A percentile compares a stretch with the other conserved stretches of the same genome.
phyloP scores from a whole-genome alignment of 768 basidiomycete genomes.

The Suillus occidentalis region DNA sequence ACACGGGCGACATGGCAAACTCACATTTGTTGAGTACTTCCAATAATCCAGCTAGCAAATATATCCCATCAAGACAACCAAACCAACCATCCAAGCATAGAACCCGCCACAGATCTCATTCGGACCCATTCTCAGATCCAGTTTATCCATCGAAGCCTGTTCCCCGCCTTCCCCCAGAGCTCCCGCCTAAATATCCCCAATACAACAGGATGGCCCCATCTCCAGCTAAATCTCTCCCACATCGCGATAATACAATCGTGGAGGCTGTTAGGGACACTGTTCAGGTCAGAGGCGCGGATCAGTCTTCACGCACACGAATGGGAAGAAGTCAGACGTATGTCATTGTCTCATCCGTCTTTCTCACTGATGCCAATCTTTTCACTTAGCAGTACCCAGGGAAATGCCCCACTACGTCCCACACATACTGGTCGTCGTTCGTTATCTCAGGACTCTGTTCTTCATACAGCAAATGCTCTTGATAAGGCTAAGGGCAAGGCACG shows the following conservation, averaged over 20 bases:
- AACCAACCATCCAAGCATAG: conserved; percentile 25
- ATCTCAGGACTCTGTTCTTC: conserved; percentile 49
- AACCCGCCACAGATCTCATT: conserved; percentile 44
- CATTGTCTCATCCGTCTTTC: conserved; percentile 22
- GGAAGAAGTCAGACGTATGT: conserved; percentile 58
- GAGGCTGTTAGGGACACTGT: conserved; percentile 74
- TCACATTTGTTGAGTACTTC: conserved; percentile 6
- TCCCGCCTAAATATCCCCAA: conserved; percentile 29
- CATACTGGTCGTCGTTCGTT: conserved; percentile 44
- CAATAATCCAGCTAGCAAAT: conserved; percentile 23
- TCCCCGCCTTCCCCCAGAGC: conserved; percentile 44
- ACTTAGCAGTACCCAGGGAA: conserved; percentile 16
- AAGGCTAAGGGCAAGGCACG: conserved; percentile 50
- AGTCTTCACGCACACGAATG: conserved; percentile 46
- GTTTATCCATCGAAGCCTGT: conserved; percentile 26
- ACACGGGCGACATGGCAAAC: conserved; percentile 19
- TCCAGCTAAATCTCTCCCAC: conserved; percentile 31
- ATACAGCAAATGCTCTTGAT: conserved; percentile 39
- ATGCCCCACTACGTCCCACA: conserved; percentile 23
- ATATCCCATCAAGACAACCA: conserved; percentile 21
- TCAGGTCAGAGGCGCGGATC: conserved; percentile 46
- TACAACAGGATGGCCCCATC: conserved; percentile 28
- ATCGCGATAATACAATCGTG: conserved; percentile 42
- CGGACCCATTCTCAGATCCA: conserved; percentile 56
- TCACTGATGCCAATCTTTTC: conserved; percentile 32